These are phyloP conservation scores for Margaritispora aquatica DNA, from an alignment of 495 filamentous ascomycete genomes.

Conservation along the genomic window DNA sequence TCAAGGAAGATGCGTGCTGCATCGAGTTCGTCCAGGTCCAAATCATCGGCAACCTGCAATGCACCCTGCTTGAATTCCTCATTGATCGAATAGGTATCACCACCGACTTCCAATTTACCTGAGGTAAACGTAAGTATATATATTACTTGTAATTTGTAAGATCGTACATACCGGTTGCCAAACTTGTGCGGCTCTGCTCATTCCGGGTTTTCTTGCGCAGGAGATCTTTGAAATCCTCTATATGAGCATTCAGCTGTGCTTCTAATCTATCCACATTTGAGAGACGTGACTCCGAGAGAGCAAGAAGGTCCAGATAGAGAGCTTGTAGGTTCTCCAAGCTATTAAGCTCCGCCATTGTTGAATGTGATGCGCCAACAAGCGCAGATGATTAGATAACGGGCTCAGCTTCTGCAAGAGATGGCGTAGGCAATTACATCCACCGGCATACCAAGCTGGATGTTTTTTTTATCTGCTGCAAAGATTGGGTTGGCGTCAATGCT, in stretches of 20 bases:
- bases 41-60: constrained; percentile 72
- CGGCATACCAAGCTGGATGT: neutral
- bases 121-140: too few relatives aligned
- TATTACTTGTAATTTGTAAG: too few relatives aligned
- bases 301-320: constrained; percentile 71
- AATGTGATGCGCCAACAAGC: constrained; percentile 16
- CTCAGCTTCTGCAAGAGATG: constrained; percentile 18
- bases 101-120: constrained; percentile 68
- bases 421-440: neutral
- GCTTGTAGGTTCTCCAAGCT: constrained; percentile 63
- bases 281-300: constrained; percentile 54
- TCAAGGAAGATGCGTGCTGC: constrained; percentile 67
- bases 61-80: constrained; percentile 76
- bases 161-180: constrained; percentile 24
- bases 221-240: constrained; percentile 68
- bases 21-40: constrained; percentile 84
- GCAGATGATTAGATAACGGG: constrained; percentile 19
- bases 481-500: neutral
- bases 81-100: constrained; percentile 75
- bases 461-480: neutral
- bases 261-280: constrained; percentile 57
- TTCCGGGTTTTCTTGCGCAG: constrained; percentile 69
- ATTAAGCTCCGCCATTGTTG: constrained; percentile 58
- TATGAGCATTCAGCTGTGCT: constrained; percentile 59
- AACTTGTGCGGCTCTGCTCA: constrained; percentile 49